Evolutionary conservation across 495 filamentous ascomycete species (phyloP).

Genomic region (Terfezia boudieri): DNA sequence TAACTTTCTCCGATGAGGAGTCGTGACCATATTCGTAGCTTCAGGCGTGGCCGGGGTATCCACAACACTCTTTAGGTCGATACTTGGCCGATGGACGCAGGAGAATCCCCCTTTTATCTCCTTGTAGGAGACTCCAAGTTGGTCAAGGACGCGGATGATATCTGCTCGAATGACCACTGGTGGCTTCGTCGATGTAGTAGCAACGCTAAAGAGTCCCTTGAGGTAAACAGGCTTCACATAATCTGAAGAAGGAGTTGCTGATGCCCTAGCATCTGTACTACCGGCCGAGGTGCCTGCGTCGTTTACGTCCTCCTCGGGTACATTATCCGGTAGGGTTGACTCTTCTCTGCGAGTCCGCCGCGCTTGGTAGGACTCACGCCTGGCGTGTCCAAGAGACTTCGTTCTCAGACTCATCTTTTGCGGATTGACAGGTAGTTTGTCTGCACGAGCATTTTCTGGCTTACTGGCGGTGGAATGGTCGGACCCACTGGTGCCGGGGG

Average conservation of each 20-base stretch:
- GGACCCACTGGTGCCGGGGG: constrained; percentile 50
- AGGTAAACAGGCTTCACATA: constrained; percentile 75
- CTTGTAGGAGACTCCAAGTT: constrained; percentile 67
- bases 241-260: constrained; percentile 15
- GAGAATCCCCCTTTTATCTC: constrained; percentile 90
- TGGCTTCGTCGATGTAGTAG: constrained; percentile 83
- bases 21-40: constrained; percentile 26
- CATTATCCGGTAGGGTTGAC: constrained; percentile 18
- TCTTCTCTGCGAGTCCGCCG: constrained; percentile 65
- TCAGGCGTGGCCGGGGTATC: constrained; percentile 31
- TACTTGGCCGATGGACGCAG: constrained; percentile 70
- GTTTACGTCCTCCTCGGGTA: constrained; percentile 8
- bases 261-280: constrained; percentile 13
- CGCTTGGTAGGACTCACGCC: constrained; percentile 44
- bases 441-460: constrained; percentile 20
- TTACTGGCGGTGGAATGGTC: constrained; percentile 37
- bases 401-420: constrained; percentile 35
- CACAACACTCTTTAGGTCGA: constrained; percentile 52
- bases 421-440: constrained; percentile 28
- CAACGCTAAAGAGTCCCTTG: constrained; percentile 94
- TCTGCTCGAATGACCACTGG: constrained; percentile 64
- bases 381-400: constrained; percentile 75
- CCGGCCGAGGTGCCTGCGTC: constrained; percentile 13
- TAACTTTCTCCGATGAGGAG: constrained; percentile 51
- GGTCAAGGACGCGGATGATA: constrained; percentile 73